Percentiles rank a stretch among this genome's conserved stretches.
Evolutionary conservation across 345 rosid genomes (phyloP).

Genomic region (Eucalyptus tenuipes): DNA sequence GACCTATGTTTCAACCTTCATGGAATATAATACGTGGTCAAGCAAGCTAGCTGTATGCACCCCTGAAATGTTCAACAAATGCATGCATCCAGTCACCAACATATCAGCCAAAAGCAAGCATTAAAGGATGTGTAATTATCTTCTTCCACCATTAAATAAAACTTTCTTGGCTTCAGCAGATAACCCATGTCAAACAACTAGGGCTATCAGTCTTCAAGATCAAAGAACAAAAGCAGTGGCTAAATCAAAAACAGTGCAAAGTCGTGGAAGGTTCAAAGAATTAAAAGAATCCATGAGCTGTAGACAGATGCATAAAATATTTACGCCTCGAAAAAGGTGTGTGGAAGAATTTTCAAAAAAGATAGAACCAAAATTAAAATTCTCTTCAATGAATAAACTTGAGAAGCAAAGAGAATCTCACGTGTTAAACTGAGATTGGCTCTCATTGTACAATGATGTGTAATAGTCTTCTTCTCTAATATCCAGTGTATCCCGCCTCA

Average conservation of each 20-base stretch:
- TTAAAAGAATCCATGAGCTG: not conserved
- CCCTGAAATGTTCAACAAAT: not conserved
- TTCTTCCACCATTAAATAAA: not conserved
- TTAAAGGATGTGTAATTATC: not conserved
- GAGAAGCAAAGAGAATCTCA: not conserved
- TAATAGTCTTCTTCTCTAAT: conserved; percentile 81
- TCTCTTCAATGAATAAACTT: not conserved
- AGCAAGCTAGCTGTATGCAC: not conserved
- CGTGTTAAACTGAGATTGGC: conserved; percentile 92
- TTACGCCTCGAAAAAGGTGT: not conserved
- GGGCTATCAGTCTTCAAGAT: not conserved
- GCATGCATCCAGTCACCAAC: not conserved
- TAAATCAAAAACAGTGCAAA: not conserved
- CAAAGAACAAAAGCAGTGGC: not conserved
- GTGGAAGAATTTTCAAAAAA: not conserved
- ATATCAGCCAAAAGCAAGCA: not conserved
- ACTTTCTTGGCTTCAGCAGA: not conserved
- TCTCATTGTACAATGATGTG: conserved; percentile 69
- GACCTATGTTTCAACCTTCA: not conserved
- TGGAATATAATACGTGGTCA: not conserved
- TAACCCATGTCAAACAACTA: not conserved
- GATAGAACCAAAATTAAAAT: not conserved
- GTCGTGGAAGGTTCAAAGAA: not conserved
- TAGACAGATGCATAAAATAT: not conserved
- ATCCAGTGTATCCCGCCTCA: conserved; percentile 83